Conservation (phyloP, 345 rosid species). For the Syzygium grande region DNA sequence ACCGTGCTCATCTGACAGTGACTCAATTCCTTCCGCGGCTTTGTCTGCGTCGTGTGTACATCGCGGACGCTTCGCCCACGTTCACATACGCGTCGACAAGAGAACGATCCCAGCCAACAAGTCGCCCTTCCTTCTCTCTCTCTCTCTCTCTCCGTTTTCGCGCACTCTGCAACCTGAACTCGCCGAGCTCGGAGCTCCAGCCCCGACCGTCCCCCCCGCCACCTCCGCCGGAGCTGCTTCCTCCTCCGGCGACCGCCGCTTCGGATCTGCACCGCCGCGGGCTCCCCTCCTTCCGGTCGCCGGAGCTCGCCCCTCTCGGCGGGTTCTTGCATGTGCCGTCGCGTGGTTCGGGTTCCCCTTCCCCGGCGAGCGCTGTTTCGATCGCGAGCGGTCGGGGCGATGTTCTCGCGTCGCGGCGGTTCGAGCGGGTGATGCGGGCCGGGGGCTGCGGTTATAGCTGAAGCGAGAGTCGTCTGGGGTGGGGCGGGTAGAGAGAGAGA, state of each 20-base stretch:
- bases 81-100: neutral
- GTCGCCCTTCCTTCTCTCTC: neutral
- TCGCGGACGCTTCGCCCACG: neutral
- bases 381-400: neutral
- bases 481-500: neutral
- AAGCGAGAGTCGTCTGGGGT: neutral
- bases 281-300: neutral
- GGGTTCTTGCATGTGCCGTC: neutral
- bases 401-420: neutral
- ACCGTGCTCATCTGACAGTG: conserved; percentile 1
- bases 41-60: neutral
- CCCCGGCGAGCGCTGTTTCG: neutral
- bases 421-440: neutral
- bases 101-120: neutral
- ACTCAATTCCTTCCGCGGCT: conserved; percentile 8
- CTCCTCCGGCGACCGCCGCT: neutral
- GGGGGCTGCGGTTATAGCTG: neutral
- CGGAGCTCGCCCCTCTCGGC: neutral
- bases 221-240: neutral
- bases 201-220: neutral
- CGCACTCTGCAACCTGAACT: neutral
- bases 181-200: neutral
- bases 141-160: neutral
- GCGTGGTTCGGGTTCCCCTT: neutral
- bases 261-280: neutral